Base-by-base conservation (phyloP, 176 grass and related monocot genomes). In the Neostapfia colusana region DNA sequence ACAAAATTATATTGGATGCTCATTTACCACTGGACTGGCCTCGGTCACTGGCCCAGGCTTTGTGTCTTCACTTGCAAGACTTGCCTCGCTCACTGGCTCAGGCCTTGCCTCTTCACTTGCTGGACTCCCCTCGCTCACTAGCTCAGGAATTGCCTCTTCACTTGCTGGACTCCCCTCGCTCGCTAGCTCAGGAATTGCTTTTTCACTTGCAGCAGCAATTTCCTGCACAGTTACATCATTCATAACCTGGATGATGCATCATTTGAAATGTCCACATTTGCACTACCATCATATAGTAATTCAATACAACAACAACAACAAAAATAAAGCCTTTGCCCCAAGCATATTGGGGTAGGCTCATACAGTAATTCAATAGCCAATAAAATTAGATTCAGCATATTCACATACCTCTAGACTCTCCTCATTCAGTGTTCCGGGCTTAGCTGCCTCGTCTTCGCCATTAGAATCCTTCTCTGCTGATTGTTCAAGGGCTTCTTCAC, bases 321-420 rank as follows among this genome's bases (percentile, higher is more conserved):
- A n/a, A n/a, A n/a, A n/a, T n/a, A n/a, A n/a, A n/a, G n/a, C n/a
- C n/a, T n/a, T n/a, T n/a, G n/a, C n/a, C n/a, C n/a, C n/a, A 42
- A 42, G 6, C 8, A 42, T 9, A 42, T n/a, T n/a, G n/a, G n/a
- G n/a, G n/a, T n/a, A n/a, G n/a, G n/a, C n/a, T n/a, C n/a, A n/a
- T 10, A 51, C 51, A 21, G 20, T 23, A 54, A 8, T 54, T 54
- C 10, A 54, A 54, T 21, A 54, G 51, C 7, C 21, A 75, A 55
- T 48, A 89, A 56, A 28, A 67, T 6, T 20, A 75, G 14, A 75
- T 58, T 28, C 69, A 82, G 45, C 73, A 85, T 50, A 24, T 21
- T 62, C 50, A 70, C 72, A 66, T 84, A 87, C 81, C 80, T 81
- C 64, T 27, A 49, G 49, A 51, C 31, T 80, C 6, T 18, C 39